Percentiles rank a stretch among this genome's conserved stretches.
These are phyloP conservation scores for Pseudogymnoascus sp. DNA, from an alignment of 2,329 filamentous ascomycete genomes.

Conservation along the genomic window DNA sequence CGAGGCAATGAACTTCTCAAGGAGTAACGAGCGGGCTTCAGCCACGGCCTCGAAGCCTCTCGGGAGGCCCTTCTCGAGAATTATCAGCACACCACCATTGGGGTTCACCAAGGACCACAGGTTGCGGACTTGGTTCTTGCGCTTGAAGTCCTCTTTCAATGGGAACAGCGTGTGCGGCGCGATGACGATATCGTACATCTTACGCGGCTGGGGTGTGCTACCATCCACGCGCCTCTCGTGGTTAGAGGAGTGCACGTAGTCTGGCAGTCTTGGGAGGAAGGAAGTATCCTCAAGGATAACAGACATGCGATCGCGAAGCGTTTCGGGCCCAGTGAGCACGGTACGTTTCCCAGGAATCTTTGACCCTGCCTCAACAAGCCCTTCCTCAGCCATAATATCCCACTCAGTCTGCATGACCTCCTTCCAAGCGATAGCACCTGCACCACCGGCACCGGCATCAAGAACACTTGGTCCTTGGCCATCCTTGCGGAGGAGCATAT, in stretches of 20 bases:
- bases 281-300: slow-evolving; percentile 78
- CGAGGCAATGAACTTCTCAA: slow-evolving; percentile 66
- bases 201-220: slow-evolving; percentile 50
- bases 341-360: slow-evolving; percentile 60
- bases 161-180: slow-evolving; percentile 78
- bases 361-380: slow-evolving; percentile 45
- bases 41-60: slow-evolving; percentile 90
- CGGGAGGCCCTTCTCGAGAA: slow-evolving; percentile 86
- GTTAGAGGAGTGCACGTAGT: slow-evolving; percentile 63
- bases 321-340: slow-evolving; percentile 69
- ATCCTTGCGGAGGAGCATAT: slow-evolving; percentile 50
- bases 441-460: slow-evolving; percentile 68
- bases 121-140: slow-evolving; percentile 75
- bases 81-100: slow-evolving; percentile 75
- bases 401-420: slow-evolving; percentile 76
- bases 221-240: slow-evolving; percentile 55
- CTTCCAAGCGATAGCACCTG: slow-evolving; percentile 66
- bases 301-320: slow-evolving; percentile 68
- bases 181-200: slow-evolving; percentile 83
- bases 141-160: slow-evolving; percentile 65
- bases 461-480: slow-evolving; percentile 56
- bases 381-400: slow-evolving; percentile 56
- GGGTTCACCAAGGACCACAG: slow-evolving; percentile 82
- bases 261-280: slow-evolving; percentile 85
- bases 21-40: slow-evolving; percentile 69